Conservation (phyloP, 2,329 filamentous ascomycete species). For the Talaromyces piceae region DNA sequence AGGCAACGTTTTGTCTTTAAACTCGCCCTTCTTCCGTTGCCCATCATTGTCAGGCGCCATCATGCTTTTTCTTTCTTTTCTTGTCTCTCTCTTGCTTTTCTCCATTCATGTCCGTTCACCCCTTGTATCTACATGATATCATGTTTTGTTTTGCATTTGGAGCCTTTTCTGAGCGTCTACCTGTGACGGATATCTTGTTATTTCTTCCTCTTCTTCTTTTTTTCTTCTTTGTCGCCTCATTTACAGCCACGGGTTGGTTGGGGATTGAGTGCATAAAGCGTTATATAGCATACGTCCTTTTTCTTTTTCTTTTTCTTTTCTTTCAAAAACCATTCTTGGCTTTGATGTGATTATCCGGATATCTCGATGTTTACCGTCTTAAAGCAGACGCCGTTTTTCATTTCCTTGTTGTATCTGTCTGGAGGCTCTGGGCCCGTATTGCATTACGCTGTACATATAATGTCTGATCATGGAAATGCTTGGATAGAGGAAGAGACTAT, state of each 20-base stretch:
- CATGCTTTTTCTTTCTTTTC: background rate
- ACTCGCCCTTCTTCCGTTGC: background rate
- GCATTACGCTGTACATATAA: conserved; percentile 1
- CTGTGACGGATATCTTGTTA: background rate
- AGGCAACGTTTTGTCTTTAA: background rate
- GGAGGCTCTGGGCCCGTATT: background rate
- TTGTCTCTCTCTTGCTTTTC: background rate
- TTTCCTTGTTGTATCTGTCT: background rate
- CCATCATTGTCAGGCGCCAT: background rate
- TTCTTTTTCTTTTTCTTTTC: background rate
- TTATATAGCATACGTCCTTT: background rate
- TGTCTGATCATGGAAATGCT: background rate
- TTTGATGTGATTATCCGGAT: no score
- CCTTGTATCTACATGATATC: conserved; percentile 1
- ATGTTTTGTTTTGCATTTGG: conserved; percentile 1
- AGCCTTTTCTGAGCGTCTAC: conserved; percentile 2
- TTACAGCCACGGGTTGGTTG: background rate
- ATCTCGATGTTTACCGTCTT: no score
- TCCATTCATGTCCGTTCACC: no score
- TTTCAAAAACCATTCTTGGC: no score
- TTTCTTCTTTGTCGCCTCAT: background rate
- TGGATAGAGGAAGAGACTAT: background rate
- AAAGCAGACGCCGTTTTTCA: background rate
- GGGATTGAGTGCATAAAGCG: background rate
- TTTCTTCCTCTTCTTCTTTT: background rate